These are phyloP conservation scores for Paraphoma chrysanthemicola DNA, from an alignment of 2,329 filamentous ascomycete genomes.

Conservation along the genomic window DNA sequence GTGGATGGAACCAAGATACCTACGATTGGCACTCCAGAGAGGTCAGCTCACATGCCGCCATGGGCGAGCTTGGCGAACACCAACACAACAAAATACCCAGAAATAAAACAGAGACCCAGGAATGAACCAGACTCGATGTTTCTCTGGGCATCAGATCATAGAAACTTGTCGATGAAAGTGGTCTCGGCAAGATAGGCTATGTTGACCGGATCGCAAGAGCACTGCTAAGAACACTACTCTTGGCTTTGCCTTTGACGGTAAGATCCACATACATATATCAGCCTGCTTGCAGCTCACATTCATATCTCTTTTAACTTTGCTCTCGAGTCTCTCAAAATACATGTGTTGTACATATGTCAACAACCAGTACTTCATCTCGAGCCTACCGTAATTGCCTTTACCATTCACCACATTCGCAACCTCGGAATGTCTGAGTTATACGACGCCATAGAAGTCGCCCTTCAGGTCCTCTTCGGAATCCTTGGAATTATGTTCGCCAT, in stretches of 20 bases:
- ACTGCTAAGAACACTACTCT: background rate
- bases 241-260: background rate
- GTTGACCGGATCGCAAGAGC: background rate
- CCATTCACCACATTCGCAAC: background rate
- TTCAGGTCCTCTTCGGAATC: background rate
- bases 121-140: background rate
- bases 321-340: background rate
- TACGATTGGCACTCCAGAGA: background rate
- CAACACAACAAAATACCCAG: background rate
- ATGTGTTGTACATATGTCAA: background rate
- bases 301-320: background rate
- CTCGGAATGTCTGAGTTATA: background rate
- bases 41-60: background rate
- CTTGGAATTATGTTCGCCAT: background rate
- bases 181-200: background rate
- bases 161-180: background rate
- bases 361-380: background rate
- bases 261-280: background rate
- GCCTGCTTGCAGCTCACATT: background rate
- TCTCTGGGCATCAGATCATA: background rate
- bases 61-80: background rate
- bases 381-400: background rate
- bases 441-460: background rate
- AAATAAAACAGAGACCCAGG: too few relatives aligned
- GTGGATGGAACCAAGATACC: background rate